Evolutionary conservation across 2,329 filamentous ascomycete species (phyloP).

Genomic region (Botrytis paeoniae): DNA sequence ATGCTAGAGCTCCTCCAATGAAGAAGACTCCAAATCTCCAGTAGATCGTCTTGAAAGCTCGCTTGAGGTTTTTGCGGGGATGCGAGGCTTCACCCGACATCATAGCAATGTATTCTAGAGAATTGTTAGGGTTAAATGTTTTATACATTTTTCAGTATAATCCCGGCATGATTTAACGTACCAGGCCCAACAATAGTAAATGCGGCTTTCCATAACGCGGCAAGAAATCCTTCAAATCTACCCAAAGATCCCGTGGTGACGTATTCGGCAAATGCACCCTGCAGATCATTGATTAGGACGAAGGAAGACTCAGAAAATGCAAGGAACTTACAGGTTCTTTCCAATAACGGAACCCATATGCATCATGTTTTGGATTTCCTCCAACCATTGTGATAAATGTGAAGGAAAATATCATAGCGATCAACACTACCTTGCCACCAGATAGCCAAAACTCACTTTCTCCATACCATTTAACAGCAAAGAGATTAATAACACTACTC

Average conservation of each 20-base stretch:
- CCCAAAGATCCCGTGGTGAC: constrained; percentile 63
- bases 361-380: constrained; percentile 67
- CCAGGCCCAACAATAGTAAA: constrained; percentile 41
- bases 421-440: constrained; percentile 42
- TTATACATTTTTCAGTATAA: background rate
- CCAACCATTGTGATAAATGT: constrained; percentile 73
- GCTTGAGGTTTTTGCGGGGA: constrained; percentile 61
- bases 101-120: constrained; percentile 53
- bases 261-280: constrained; percentile 61
- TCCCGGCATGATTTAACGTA: constrained; percentile 45
- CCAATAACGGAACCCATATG: constrained; percentile 71
- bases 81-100: constrained; percentile 68
- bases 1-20: constrained; percentile 62
- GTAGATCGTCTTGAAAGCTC: constrained; percentile 71
- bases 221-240: constrained; percentile 65
- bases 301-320: background rate
- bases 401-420: constrained; percentile 50
- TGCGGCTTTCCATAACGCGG: constrained; percentile 49
- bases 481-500: constrained; percentile 55
- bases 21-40: constrained; percentile 71
- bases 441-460: constrained; percentile 71
- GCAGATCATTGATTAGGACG: background rate
- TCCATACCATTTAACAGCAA: constrained; percentile 64
- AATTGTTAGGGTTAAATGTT: background rate
- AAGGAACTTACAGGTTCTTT: constrained; percentile 42